Conservation (phyloP, 106 monocot species). For the Acorus gramineus region DNA sequence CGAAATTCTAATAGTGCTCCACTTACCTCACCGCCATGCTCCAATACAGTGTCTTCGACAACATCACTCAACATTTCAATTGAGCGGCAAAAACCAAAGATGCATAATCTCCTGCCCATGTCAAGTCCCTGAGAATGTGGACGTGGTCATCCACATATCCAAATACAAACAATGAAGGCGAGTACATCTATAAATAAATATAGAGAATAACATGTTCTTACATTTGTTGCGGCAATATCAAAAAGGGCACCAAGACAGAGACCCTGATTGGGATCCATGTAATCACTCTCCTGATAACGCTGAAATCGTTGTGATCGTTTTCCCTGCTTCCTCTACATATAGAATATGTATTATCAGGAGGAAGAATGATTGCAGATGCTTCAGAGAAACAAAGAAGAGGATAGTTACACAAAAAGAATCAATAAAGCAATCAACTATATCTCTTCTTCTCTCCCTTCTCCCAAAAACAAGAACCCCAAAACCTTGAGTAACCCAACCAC, state of each 20-base stretch:
- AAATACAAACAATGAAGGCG: neutral
- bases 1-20: too few species aligned
- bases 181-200: neutral
- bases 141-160: neutral
- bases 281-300: constrained; percentile 76
- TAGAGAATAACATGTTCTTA: constrained; percentile 4
- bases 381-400: too few species aligned
- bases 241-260: constrained; percentile 95
- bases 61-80: constrained; percentile 98
- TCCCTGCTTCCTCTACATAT: constrained; percentile 41
- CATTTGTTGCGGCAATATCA: constrained; percentile 98
- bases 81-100: constrained; percentile 91
- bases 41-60: constrained; percentile 86
- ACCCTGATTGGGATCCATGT: constrained; percentile 92
- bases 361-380: neutral
- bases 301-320: constrained; percentile 39
- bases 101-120: constrained; percentile 84
- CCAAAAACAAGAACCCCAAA: too few species aligned
- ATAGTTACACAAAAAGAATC: too few species aligned
- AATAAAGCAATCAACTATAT: too few species aligned
- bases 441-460: too few species aligned
- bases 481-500: too few species aligned
- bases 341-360: neutral
- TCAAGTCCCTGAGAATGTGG: constrained; percentile 49
- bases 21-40: constrained; percentile 91